Evolutionary conservation across 2,329 filamentous ascomycete genomes (phyloP).

Genomic region (Aureobasidium sp.): DNA sequence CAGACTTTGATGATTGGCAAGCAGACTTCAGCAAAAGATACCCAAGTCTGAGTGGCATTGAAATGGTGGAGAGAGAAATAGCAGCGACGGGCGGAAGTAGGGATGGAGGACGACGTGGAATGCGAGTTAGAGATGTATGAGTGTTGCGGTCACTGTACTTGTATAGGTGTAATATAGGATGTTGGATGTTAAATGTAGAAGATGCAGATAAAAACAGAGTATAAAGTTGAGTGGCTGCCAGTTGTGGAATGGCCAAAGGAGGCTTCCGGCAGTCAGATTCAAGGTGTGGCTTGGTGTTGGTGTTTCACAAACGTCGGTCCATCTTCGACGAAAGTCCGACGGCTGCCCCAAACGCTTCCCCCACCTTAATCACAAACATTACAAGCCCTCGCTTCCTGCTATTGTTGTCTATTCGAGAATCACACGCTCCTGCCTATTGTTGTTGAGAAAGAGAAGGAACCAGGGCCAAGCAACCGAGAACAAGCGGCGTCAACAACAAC

Average conservation of each 20-base stretch:
- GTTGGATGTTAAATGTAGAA: neutral
- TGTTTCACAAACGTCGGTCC: neutral
- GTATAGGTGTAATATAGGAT: neutral
- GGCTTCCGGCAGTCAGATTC: neutral
- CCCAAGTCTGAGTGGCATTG: conserved; percentile 74
- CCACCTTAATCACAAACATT: neutral
- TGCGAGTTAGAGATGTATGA: conserved; percentile 14
- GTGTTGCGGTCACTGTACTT: neutral
- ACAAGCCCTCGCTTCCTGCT: neutral
- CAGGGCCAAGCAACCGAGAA: neutral
- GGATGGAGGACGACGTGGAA: conserved; percentile 4
- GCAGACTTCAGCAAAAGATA: conserved; percentile 74
- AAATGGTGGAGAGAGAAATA: conserved; percentile 62
- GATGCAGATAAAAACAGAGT: neutral
- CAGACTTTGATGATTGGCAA: conserved; percentile 42
- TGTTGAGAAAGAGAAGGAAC: neutral
- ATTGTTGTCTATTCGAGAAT: neutral
- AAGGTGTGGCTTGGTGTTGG: neutral
- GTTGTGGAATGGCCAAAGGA: too few relatives aligned
- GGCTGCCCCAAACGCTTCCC: neutral
- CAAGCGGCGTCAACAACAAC: neutral
- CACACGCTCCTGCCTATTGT: neutral
- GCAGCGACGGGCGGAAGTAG: conserved; percentile 9
- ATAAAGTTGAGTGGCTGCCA: neutral
- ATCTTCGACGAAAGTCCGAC: neutral